These are phyloP conservation scores for Sindora glabra DNA, from an alignment of 306 rosid genomes.

Conservation along the genomic window DNA sequence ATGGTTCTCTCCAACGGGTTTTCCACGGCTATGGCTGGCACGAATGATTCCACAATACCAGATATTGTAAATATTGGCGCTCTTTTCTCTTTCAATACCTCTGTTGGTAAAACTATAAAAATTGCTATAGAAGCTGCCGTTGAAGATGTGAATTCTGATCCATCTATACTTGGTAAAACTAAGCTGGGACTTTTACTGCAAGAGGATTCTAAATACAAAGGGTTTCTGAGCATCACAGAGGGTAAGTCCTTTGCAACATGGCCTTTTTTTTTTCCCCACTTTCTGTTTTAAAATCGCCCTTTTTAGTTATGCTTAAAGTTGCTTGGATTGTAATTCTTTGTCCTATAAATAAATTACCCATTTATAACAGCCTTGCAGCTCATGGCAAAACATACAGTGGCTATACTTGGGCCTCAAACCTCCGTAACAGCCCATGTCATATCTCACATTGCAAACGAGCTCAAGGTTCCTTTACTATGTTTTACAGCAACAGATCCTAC, in stretches of 20 bases:
- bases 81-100: slow-evolving; percentile 46
- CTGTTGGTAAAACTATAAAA: slow-evolving; percentile 62
- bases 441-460: slow-evolving; percentile 86
- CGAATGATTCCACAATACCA: slow-evolving; percentile 46
- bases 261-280: not conserved
- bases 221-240: slow-evolving; percentile 77
- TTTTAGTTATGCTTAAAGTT: not conserved
- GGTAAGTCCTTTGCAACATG: slow-evolving; percentile 33
- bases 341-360: slow-evolving; percentile 2
- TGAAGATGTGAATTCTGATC: slow-evolving; percentile 70
- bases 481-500: slow-evolving; percentile 87
- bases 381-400: slow-evolving; percentile 76
- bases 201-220: slow-evolving; percentile 73
- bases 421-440: slow-evolving; percentile 82
- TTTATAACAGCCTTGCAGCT: slow-evolving; percentile 65
- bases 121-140: slow-evolving; percentile 68
- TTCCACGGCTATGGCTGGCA: slow-evolving; percentile 40
- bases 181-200: slow-evolving; percentile 31
- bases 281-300: not conserved
- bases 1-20: slow-evolving; percentile 33
- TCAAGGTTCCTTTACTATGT: slow-evolving; percentile 72
- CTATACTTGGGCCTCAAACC: slow-evolving; percentile 87
- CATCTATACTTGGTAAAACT: slow-evolving; percentile 58
- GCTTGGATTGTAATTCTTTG: slow-evolving; percentile 14
- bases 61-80: slow-evolving; percentile 57